These are phyloP conservation scores for Citeromyces hawaiiensis DNA, from an alignment of 1,139 yeast species.

Conservation along the genomic window DNA sequence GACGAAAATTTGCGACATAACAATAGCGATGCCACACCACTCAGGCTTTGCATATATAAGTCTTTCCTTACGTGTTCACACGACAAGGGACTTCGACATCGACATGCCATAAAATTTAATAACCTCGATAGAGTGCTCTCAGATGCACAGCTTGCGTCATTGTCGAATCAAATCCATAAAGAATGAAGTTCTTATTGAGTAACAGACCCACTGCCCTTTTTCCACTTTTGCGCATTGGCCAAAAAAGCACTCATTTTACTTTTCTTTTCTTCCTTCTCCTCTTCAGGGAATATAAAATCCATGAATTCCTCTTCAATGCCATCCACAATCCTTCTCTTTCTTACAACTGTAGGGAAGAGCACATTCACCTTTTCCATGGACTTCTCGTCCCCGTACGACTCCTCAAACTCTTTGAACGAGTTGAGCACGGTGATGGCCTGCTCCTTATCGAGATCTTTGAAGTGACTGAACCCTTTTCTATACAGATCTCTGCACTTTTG, in stretches of 20 bases:
- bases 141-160: not conserved
- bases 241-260: slow-evolving; percentile 36
- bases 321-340: slow-evolving; percentile 25
- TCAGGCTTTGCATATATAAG: no score
- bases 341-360: slow-evolving; percentile 45
- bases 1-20: no score
- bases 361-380: slow-evolving; percentile 22
- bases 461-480: slow-evolving; percentile 29
- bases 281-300: slow-evolving; percentile 55
- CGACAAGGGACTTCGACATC: no score
- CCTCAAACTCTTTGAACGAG: slow-evolving; percentile 57
- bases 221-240: slow-evolving; percentile 56
- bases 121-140: no score
- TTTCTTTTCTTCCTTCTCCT: slow-evolving; percentile 11
- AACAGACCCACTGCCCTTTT: no score
- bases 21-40: no score
- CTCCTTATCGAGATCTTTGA: slow-evolving; percentile 34
- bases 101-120: no score
- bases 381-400: slow-evolving; percentile 39
- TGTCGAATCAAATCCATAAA: no score
- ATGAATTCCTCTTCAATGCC: slow-evolving; percentile 41
- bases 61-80: no score
- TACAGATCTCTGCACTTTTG: slow-evolving; percentile 28
- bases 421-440: slow-evolving; percentile 44
- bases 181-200: no score